Conservation (phyloP, 441 rosid species). For the Gossypium gossypioides region DNA sequence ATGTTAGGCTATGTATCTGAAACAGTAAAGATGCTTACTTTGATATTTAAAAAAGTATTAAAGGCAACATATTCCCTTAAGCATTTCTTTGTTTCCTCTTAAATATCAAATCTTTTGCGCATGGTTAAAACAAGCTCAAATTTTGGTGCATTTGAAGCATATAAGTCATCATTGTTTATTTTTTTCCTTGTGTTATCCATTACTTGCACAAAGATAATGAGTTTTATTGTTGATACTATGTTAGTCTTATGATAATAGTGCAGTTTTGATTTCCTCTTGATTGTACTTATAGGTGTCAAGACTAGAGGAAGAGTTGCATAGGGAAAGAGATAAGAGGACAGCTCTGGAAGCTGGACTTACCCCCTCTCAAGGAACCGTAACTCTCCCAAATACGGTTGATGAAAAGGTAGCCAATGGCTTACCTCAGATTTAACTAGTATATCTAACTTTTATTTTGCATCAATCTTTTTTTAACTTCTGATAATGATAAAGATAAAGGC, state of each 20-base stretch:
- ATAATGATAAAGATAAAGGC: conserved; percentile 42
- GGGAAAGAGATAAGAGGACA: conserved; percentile 55
- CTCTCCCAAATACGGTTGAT: conserved; percentile 31
- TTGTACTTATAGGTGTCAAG: conserved; percentile 48
- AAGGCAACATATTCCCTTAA: not conserved
- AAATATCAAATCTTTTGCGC: not conserved
- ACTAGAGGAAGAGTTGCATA: conserved; percentile 72
- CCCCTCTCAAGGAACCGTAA: conserved; percentile 30
- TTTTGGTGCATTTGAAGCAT: not conserved
- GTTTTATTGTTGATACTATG: not conserved
- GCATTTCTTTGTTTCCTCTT: not conserved
- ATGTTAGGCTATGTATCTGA: not conserved
- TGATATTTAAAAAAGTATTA: no score
- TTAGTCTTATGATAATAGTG: not conserved
- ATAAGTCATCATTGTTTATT: not conserved
- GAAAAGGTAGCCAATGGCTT: conserved; percentile 47
- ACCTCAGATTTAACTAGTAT: conserved; percentile 12
- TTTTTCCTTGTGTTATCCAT: not conserved
- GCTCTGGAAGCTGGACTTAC: conserved; percentile 60
- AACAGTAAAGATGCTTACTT: conserved; percentile 5
- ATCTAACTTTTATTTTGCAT: conserved; percentile 15
- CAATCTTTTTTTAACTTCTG: conserved; percentile 18
- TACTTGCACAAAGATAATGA: not conserved
- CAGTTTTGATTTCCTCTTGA: not conserved
- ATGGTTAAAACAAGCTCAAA: not conserved